A percentile compares a stretch with the other conserved stretches of the same genome.
Conservation (phyloP, 192 early-diverging fungal genomes). For the Pilobolus umbonatus region DNA sequence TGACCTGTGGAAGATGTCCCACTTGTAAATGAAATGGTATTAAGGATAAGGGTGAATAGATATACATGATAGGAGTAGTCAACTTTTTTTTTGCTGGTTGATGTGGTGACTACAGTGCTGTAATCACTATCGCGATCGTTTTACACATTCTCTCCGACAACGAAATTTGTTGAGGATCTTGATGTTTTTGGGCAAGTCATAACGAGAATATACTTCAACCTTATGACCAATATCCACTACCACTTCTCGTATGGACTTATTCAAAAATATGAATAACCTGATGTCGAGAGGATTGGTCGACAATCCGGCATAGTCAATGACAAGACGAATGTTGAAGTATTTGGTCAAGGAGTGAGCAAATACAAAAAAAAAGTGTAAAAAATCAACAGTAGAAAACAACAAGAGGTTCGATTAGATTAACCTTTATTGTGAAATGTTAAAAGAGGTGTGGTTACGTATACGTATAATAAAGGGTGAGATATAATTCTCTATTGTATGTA, state of each 20-base stretch:
- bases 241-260: slow-evolving; percentile 18
- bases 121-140: no score
- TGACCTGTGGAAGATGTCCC: no score
- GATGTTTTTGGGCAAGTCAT: slow-evolving; percentile 14
- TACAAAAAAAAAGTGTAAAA: no score
- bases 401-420: no score
- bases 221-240: slow-evolving; percentile 19
- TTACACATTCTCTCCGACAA: slow-evolving; percentile 5
- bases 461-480: no score
- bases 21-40: slow-evolving; percentile 14
- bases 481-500: no score
- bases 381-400: no score
- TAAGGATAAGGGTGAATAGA: slow-evolving; percentile 13
- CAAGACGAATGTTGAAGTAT: no score
- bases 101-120: no score
- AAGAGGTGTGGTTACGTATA: no score
- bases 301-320: slow-evolving; percentile 20
- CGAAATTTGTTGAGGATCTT: slow-evolving; percentile 13
- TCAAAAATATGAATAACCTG: slow-evolving; percentile 14
- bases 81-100: slow-evolving; percentile 5
- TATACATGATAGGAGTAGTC: slow-evolving; percentile 9
- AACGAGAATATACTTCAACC: slow-evolving; percentile 19
- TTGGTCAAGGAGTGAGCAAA: no score
- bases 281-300: slow-evolving; percentile 19
- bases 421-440: no score